Conservation (phyloP, 2,329 filamentous ascomycete genomes). For the Fusarium sp. region DNA sequence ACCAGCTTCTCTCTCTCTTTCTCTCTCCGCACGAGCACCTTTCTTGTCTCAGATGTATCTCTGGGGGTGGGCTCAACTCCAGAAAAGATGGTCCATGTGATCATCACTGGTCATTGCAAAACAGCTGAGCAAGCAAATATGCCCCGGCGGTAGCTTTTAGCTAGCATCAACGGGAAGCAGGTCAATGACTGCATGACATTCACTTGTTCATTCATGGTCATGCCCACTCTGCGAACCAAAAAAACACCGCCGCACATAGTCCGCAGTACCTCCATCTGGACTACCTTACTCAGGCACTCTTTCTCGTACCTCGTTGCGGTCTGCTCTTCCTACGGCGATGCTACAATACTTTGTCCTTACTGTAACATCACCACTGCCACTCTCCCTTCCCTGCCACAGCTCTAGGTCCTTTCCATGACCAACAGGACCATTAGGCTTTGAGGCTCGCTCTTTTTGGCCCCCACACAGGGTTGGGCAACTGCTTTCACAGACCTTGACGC, state of each 20-base stretch:
- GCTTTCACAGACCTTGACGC: slow-evolving; percentile 32
- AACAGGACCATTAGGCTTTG: slow-evolving; percentile 18
- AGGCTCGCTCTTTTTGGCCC: slow-evolving; percentile 31
- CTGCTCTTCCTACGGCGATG: slow-evolving; percentile 10
- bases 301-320: slow-evolving; percentile 15
- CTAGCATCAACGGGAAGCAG: slow-evolving; percentile 21
- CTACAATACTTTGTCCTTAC: slow-evolving; percentile 16
- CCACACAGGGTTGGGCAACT: slow-evolving; percentile 36
- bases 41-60: slow-evolving; percentile 27
- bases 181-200: slow-evolving; percentile 40
- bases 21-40: slow-evolving; percentile 19
- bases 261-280: neutral
- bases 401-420: slow-evolving; percentile 37
- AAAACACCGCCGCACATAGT: neutral
- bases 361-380: slow-evolving; percentile 11
- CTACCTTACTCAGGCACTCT: slow-evolving; percentile 1
- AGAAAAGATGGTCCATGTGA: slow-evolving; percentile 37
- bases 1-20: neutral
- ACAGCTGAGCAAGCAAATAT: slow-evolving; percentile 25
- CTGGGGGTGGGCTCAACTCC: slow-evolving; percentile 36
- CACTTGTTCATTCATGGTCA: slow-evolving; percentile 28
- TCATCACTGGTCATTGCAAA: slow-evolving; percentile 32
- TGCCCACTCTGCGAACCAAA: slow-evolving; percentile 6
- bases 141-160: slow-evolving; percentile 17
- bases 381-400: slow-evolving; percentile 14